Evolutionary conservation across 2,329 filamentous ascomycete species (phyloP), one percentile per base, ranked within the genome.

Genomic region (Exophiala xenobiotica): DNA sequence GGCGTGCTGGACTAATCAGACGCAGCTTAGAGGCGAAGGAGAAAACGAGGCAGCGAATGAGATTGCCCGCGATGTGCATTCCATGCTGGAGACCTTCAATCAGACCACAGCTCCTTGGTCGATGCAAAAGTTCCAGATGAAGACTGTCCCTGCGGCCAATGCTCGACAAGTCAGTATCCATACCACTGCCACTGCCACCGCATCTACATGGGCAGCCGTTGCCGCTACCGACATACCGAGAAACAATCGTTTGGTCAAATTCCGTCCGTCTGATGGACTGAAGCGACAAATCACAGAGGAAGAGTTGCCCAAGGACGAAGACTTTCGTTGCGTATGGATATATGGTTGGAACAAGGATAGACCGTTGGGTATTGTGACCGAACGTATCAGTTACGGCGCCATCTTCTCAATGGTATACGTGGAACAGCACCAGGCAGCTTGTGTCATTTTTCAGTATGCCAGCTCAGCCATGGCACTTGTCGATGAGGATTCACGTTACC

Each of bases 361-460:
- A 44, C 56, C 57, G 18, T 27, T 63, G 37, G 51, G 53, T 40
- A 48, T 53, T 16, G 58, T 70, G 35, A 69, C 70, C 9, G 61
- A 64, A 19, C 63, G 64, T 27, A 70, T 74, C 51, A 64, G 63
- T 46, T 66, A 70, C 49, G 71, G 71, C 11, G 65, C 71, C 2
- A 57, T 74, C 37, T 67, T 67, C 45, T 68, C 69, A n/a, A 65
- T 73, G 40, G 63, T 63, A 6, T 63, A 68, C 24, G 63, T 67
- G 22, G 60, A 60, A 26, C 51, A 58, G 16, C 61, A 64, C 38
- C 59, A 56, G 40, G 66, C 63, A 33, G 65, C 66, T 4, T 65
- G 65, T 16, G 64, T 72, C 47, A 65, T 67, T 38, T 73, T 74
- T 57, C 68, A 69, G 55, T 61, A 70, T 48, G 64, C 68, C 18